These are phyloP conservation scores for Eucalyptus cloeziana DNA, from an alignment of 345 rosid genomes.

Conservation along the genomic window DNA sequence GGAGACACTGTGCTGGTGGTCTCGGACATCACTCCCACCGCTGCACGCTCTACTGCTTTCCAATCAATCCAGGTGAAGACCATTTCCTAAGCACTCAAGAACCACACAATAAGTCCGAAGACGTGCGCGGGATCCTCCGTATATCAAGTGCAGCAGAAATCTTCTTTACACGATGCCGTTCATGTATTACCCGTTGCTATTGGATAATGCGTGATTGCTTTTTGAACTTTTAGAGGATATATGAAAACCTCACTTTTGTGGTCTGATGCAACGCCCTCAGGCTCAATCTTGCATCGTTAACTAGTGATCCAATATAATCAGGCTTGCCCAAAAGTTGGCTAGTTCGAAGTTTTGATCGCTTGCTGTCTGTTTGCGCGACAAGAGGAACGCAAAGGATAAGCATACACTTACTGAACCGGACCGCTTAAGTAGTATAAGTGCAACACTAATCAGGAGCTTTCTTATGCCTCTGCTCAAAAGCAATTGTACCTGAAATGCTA, in stretches of 20 bases:
- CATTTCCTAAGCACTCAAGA: conserved; percentile 5
- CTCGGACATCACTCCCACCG: conserved; percentile 35
- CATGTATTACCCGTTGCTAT: not conserved
- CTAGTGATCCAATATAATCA: not conserved
- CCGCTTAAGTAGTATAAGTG: not conserved
- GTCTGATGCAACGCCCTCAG: not conserved
- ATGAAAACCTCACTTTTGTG: not conserved
- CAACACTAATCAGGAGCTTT: not conserved
- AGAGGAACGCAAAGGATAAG: not conserved
- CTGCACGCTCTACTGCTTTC: conserved; percentile 14
- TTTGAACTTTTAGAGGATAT: not conserved
- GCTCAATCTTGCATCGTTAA: not conserved
- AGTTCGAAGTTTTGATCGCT: not conserved
- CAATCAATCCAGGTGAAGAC: conserved; percentile 53
- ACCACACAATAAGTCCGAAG: not conserved
- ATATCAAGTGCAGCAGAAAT: not conserved
- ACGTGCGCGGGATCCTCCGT: not conserved
- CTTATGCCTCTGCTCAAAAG: not conserved
- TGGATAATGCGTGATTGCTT: not conserved
- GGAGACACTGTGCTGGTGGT: conserved; percentile 42
- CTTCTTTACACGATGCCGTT: not conserved
- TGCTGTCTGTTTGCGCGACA: not conserved
- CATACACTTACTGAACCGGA: not conserved
- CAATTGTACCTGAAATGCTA: not conserved
- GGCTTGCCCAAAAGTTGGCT: not conserved